Evolutionary conservation across 805 yeast species (phyloP).

Genomic region (Candida ascalaphidarum): DNA sequence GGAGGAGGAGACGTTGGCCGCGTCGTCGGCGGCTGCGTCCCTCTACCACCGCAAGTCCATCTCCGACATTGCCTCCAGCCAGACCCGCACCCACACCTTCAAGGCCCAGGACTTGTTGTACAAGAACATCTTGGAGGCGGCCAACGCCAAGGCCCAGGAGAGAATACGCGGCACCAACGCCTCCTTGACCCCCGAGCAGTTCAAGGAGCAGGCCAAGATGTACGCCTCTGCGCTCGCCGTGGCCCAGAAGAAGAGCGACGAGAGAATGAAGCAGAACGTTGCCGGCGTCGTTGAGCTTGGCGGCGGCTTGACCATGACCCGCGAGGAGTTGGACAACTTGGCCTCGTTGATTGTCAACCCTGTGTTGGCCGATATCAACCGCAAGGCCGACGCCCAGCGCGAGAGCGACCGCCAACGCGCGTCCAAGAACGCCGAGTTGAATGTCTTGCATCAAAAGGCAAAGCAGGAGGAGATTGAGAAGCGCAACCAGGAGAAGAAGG

Average conservation of each 20-base stretch:
- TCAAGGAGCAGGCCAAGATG: slow-evolving; percentile 39
- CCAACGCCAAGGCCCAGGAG: slow-evolving; percentile 38
- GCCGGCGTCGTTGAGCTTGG: slow-evolving; percentile 65
- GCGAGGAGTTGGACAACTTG: slow-evolving; percentile 66
- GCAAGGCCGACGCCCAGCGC: slow-evolving; percentile 67
- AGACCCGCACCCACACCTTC: slow-evolving; percentile 21
- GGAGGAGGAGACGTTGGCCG: slow-evolving; percentile 40
- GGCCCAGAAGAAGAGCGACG: slow-evolving; percentile 62
- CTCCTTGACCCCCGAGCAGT: slow-evolving; percentile 21
- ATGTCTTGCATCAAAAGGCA: slow-evolving; percentile 19
- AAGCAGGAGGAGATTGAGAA: slow-evolving; percentile 19
- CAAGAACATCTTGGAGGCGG: slow-evolving; percentile 39
- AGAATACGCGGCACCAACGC: too few relatives aligned
- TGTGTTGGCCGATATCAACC: slow-evolving; percentile 63
- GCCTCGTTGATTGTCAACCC: slow-evolving; percentile 80
- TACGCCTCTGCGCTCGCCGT: slow-evolving; percentile 69
- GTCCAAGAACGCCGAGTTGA: slow-evolving; percentile 26
- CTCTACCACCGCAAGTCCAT: slow-evolving; percentile 26
- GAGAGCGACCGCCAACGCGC: slow-evolving; percentile 28
- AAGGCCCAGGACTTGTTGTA: slow-evolving; percentile 38
- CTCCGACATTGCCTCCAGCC: slow-evolving; percentile 15
- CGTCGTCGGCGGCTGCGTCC: slow-evolving; percentile 52
- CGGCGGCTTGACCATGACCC: slow-evolving; percentile 76
- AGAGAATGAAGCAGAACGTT: slow-evolving; percentile 42
- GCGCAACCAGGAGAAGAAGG: slow-evolving; percentile 25